A percentile compares a stretch with the other conserved stretches of the same genome.
Conservation (phyloP, 129 eudicot species). For the Flaveria linearis region DNA sequence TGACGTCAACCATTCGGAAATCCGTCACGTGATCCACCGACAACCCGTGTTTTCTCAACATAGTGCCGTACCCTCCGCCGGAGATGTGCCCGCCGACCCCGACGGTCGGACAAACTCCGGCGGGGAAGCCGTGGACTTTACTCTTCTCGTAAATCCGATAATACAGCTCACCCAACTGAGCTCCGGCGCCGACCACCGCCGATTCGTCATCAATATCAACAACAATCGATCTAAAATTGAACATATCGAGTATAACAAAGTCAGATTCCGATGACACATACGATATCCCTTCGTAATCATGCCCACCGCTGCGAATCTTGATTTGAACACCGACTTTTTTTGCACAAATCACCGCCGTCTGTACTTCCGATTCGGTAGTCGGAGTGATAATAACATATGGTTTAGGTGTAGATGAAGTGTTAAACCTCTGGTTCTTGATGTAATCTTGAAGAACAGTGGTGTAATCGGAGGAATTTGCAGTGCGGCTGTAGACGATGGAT, state of each 20-base stretch:
- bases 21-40: slow-evolving; percentile 29
- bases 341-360: slow-evolving; percentile 18
- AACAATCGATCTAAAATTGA: slow-evolving; percentile 23
- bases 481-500: slow-evolving; percentile 6
- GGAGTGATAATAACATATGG: slow-evolving; percentile 20
- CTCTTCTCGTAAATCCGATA: slow-evolving; percentile 35
- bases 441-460: slow-evolving; percentile 15
- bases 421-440: slow-evolving; percentile 29
- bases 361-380: not conserved
- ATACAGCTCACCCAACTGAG: slow-evolving; percentile 37
- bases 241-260: slow-evolving; percentile 38
- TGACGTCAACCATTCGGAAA: slow-evolving; percentile 17
- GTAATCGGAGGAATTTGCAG: not conserved
- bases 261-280: slow-evolving; percentile 22
- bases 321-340: slow-evolving; percentile 6
- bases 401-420: slow-evolving; percentile 11
- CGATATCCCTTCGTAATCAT: slow-evolving; percentile 47
- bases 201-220: slow-evolving; percentile 16
- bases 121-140: slow-evolving; percentile 36
- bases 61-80: slow-evolving; percentile 25
- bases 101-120: slow-evolving; percentile 41
- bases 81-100: slow-evolving; percentile 43
- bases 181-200: slow-evolving; percentile 41
- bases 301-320: slow-evolving; percentile 39
- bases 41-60: slow-evolving; percentile 28